Base-by-base conservation (phyloP, 2,329 filamentous ascomycete genomes). In the Claviceps arundinis region DNA sequence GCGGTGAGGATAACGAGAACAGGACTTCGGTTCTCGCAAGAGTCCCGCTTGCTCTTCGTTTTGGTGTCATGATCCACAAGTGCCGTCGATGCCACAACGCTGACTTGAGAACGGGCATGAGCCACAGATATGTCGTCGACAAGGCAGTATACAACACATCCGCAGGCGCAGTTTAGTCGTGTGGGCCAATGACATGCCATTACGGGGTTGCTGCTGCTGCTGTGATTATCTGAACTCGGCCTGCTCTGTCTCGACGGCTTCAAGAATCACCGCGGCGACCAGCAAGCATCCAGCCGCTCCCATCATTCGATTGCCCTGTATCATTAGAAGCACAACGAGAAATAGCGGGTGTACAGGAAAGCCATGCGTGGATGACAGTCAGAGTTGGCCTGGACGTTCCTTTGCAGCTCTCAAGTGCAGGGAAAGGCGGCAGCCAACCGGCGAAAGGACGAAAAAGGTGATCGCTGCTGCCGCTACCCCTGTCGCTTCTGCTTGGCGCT, bases 331-430 rank as follows among this genome's bases (percentile, higher is more conserved):
- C 30, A 34, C 30, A 4, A 34, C 9, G 9, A 34, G 9, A 34
- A 34, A 34, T 4, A 89, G 56, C 97, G 74, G 16, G 91, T 95
- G 50, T 97, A 91, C 55, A 95, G 73, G 68, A 97, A 95, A n/a
- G 93, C 91, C 55, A 95, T 70, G 65, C 97, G 91, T 22, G 91
- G 91, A 64, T 96, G 90, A 67, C 95, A 95, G 83, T 82, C 61
- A 97, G 30, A 82, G 69, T 96, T 97, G 54, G 90, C 85, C 57
- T 83, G 82, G 56, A 96, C 87, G 67, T 90, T 96, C 65, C 89
- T 85, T 67, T 94, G 89, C 56, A 97, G 80, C 64, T 96, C 89
- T 63, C 80, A 76, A 37, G 88, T 91, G 69, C 79, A 89, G 50
- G 91, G 90, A 59, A 71, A 77, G 62, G 70, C 74, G 41, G 41